A percentile compares a stretch with the other conserved stretches of the same genome.
phyloP scores from a whole-genome alignment of 768 basidiomycete species.

The Ramaria sp. region DNA sequence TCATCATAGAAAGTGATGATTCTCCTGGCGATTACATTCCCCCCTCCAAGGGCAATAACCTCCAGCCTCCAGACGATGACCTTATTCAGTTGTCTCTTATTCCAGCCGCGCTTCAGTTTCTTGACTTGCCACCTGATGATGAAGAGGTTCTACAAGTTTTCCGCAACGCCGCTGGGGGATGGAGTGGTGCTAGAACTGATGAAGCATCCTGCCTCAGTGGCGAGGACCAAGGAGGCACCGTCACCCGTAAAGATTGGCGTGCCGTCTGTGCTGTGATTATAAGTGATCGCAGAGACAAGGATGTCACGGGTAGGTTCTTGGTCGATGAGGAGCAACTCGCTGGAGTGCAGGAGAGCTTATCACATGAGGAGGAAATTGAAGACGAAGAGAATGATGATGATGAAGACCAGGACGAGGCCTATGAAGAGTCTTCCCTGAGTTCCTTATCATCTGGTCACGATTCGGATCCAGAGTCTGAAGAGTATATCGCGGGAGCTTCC shows the following conservation, averaged over 20 bases:
- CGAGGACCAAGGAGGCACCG: conserved; percentile 19
- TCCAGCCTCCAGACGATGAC: conserved; percentile 12
- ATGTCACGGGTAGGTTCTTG: conserved; percentile 12
- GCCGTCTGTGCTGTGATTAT: conserved; percentile 71
- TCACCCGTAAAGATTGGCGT: conserved; percentile 66
- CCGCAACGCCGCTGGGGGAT: conserved; percentile 64
- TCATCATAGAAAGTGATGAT: conserved; percentile 14
- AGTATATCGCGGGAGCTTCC: conserved; percentile 12
- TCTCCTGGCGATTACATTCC: conserved; percentile 24
- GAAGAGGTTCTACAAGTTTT: conserved; percentile 64
- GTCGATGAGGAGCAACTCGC: conserved; percentile 13
- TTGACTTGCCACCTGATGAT: conserved; percentile 55
- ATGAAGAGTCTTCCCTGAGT: conserved; percentile 9
- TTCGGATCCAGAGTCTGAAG: conserved; percentile 18
- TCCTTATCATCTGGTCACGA: conserved; percentile 9
- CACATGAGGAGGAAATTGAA: conserved; percentile 12
- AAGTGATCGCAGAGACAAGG: conserved; percentile 19
- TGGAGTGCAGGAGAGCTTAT: not conserved
- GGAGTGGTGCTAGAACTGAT: conserved; percentile 29
- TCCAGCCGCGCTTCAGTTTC: conserved; percentile 47
- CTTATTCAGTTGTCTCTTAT: conserved; percentile 46
- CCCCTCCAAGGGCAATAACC: conserved; percentile 4
- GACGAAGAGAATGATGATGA: conserved; percentile 17
- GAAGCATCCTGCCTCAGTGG: conserved; percentile 9
- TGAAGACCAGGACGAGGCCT: conserved; percentile 19